A percentile compares a stretch with the other conserved stretches of the same genome.
These are phyloP conservation scores for Jatropha podagrica DNA, from an alignment of 441 rosid species.

Conservation along the genomic window DNA sequence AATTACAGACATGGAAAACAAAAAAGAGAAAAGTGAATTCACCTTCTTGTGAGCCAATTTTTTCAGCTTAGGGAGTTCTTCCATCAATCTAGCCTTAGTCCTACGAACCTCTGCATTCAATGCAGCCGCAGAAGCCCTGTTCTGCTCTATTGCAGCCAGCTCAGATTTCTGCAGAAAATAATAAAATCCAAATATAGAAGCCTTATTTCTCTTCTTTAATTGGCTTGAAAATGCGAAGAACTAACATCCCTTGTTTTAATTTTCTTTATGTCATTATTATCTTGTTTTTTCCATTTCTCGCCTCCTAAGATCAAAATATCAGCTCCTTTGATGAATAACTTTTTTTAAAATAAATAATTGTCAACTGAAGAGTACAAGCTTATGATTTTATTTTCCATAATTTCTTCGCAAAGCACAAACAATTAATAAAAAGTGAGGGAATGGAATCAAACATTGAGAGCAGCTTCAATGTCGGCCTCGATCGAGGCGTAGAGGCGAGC, in stretches of 20 bases:
- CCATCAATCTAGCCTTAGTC: conserved; percentile 77
- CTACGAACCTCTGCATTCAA: conserved; percentile 83
- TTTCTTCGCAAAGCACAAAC: background rate
- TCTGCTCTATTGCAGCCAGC: conserved; percentile 61
- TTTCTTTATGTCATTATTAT: background rate
- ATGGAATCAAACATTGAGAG: conserved; percentile 46
- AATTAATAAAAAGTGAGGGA: background rate
- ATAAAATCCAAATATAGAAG: background rate
- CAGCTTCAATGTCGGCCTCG: conserved; percentile 69
- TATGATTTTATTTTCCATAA: background rate
- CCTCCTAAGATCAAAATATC: background rate
- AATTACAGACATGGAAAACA: background rate
- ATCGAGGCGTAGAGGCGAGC: conserved; percentile 67
- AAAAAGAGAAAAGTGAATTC: background rate
- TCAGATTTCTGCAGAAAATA: conserved; percentile 61
- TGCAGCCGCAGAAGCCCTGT: conserved; percentile 70
- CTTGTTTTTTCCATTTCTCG: background rate
- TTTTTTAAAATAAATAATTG: too few species aligned
- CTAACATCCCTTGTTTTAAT: background rate
- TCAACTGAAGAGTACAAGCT: too few species aligned
- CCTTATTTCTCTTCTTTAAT: background rate
- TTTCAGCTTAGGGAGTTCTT: conserved; percentile 85
- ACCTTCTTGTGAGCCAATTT: conserved; percentile 87
- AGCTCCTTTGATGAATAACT: too few species aligned
- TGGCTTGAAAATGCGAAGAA: background rate